Evolutionary conservation across 345 rosid species (phyloP), one percentile per base, ranked within the genome.

Genomic region (Mallotus nudiflorus): DNA sequence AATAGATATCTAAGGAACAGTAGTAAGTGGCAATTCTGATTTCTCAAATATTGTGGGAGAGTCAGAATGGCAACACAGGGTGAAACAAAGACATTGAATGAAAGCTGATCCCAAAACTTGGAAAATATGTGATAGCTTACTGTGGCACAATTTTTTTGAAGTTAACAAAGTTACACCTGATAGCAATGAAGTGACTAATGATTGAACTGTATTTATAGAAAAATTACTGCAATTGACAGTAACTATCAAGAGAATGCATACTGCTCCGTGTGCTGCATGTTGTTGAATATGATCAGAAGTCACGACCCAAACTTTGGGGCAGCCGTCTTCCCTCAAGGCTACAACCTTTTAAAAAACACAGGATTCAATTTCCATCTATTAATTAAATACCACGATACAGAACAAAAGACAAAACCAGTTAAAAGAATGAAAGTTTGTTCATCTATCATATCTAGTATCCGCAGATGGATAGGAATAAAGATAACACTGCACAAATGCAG

Each of bases 231-330:
- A 62, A 19, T n/a, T 28, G 22, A 56, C 27, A 28, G 14, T 12
- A 16, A 52, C 9, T 66, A 62, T 24, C 9, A 37, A 25, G 44
- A 73, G 15, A 77, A 69, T 31, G 68, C 87, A 65, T 89, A 91
- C 98, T 55, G 96, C 98, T 87, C 94, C 98, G 81, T 91, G 77
- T 16, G 97, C 97, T 8, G 97, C 91, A 54, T 87, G 90, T 80
- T 93, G 97, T 73, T 93, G 90, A 72, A 73, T 68, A 61, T 56
- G 84, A 82, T 93, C 98, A 55, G 98, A 93, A 67, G 97, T 93
- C 73, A 83, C 98, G 56, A 93, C 98, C 98, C 97, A 89, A 39
- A 93, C 97, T 78, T 81, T 88, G 24, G 97, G 98, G 73, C 98
- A 91, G 54, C 98, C 98, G 75, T 89, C 97, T 52, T 85, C 89